A percentile compares a stretch with the other conserved stretches of the same genome.
Evolutionary conservation across 805 yeast species (phyloP).

Genomic region (Candida lessepsii): DNA sequence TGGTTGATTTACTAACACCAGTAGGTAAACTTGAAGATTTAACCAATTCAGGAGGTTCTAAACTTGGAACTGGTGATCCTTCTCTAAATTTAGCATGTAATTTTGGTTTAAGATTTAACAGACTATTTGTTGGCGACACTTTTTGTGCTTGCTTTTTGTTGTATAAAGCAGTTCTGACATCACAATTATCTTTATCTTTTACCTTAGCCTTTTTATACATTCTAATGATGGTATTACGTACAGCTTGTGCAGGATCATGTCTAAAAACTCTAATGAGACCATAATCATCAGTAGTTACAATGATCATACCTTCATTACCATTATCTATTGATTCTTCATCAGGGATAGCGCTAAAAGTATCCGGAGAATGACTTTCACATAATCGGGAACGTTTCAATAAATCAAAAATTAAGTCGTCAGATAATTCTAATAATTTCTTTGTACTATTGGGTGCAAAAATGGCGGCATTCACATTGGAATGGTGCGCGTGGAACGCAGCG

Average conservation of each 20-base stretch:
- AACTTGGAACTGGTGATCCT: slow-evolving; percentile 7
- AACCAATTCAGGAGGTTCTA: not conserved
- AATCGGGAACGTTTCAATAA: slow-evolving; percentile 32
- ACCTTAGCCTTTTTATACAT: slow-evolving; percentile 16
- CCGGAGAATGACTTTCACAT: slow-evolving; percentile 4
- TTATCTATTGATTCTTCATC: slow-evolving; percentile 11
- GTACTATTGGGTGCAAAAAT: slow-evolving; percentile 74
- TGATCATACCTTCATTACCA: slow-evolving; percentile 43
- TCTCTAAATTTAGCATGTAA: slow-evolving; percentile 1
- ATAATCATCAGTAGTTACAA: slow-evolving; percentile 72
- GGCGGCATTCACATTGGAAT: slow-evolving; percentile 70
- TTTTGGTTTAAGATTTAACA: slow-evolving; percentile 1
- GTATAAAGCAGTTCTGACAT: not conserved
- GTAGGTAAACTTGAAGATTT: slow-evolving; percentile 2
- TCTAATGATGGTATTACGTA: slow-evolving; percentile 25
- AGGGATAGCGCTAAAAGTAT: slow-evolving; percentile 8
- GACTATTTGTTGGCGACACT: slow-evolving; percentile 9
- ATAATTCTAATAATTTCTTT: slow-evolving; percentile 58
- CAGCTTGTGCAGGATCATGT: slow-evolving; percentile 63
- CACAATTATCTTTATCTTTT: slow-evolving; percentile 2
- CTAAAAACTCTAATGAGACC: slow-evolving; percentile 78
- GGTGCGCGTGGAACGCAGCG: slow-evolving; percentile 75
- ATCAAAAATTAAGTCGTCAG: slow-evolving; percentile 81
- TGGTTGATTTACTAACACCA: not conserved
- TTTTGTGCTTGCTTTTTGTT: not conserved